phyloP scores from a whole-genome alignment of 2,329 filamentous ascomycete species.

The Cryphonectria radicalis region DNA sequence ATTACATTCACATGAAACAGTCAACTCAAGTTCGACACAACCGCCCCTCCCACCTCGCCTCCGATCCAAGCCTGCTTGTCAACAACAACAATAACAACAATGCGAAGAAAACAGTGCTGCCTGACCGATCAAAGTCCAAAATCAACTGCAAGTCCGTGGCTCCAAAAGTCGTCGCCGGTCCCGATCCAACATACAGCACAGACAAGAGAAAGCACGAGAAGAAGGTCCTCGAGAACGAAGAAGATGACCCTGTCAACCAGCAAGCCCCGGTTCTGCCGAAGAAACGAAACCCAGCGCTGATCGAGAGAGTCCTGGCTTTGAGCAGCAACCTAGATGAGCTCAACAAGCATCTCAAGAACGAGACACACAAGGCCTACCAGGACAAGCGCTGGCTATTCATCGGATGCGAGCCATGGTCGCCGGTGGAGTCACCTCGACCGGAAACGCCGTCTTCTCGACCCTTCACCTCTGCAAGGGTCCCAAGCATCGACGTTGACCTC shows the following conservation, averaged over 20 bases:
- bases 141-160: background rate
- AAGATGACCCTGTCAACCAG: background rate
- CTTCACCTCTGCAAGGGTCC: background rate
- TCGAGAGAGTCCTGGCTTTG: constrained; percentile 8
- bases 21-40: background rate
- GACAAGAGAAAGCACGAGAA: background rate
- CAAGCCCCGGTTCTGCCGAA: no score
- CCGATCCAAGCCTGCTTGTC: background rate
- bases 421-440: background rate
- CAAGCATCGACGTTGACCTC: background rate
- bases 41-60: background rate
- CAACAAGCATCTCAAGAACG: no score
- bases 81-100: no score
- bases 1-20: background rate
- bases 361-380: background rate
- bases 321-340: background rate
- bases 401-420: background rate
- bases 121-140: background rate
- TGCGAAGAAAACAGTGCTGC: background rate
- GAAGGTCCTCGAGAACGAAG: background rate
- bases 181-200: background rate
- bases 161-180: background rate
- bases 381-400: background rate
- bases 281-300: background rate
- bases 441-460: background rate